Base-by-base conservation (phyloP, 208 protist genomes). In the Trypanosoma brucei region DNA sequence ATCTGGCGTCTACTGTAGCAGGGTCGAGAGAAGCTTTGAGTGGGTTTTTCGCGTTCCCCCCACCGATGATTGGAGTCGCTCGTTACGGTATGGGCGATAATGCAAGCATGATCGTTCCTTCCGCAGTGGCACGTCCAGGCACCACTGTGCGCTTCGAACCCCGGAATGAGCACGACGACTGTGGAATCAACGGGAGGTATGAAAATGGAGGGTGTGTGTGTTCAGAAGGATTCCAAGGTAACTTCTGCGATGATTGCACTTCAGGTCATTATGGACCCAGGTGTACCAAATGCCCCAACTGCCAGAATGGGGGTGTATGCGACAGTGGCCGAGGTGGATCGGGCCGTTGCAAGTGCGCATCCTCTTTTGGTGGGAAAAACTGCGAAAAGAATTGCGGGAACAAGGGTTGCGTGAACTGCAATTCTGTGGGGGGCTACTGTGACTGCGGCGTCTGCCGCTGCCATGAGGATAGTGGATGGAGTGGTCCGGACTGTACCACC, bases 1-100 rank as follows among this genome's bases (percentile, higher is more conserved):
- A 68, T n/a, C 53, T 22, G 30, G 33, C 46, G 54, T 30, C 66
- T 51, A 13, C 37, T 33, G 55, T 13, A 31, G 44, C 38, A 14
- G 35, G 35, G 3, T 36, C 53, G 3, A 40, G 30, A 7, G 39
- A 46, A 46, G 42, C 52, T 40, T 51, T 49, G 42, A 11, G 44
- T 14, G 14, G 48, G 3, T 60, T 68, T 6, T 62, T 63, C 44
- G 45, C 78, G 2, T 83, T 59, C 55, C 78, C 74, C 9, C 56
- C 78, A 13, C 57, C 66, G 31, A 50, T 61, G 7, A 57, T 77
- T 2, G 74, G 78, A 2, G 58, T 84, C 34, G 52, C 78, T 44
- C 78, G 78, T 31, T n/a, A 75, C 40, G 63, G 66, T 34, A 51
- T 74, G 59, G 61, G 55, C 4, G 74, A 84, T 62, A 49, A 62